A percentile compares a stretch with the other conserved stretches of the same genome.
Evolutionary conservation across 2,329 filamentous ascomycete species (phyloP).

Genomic region (Aspergillus calidoustus): DNA sequence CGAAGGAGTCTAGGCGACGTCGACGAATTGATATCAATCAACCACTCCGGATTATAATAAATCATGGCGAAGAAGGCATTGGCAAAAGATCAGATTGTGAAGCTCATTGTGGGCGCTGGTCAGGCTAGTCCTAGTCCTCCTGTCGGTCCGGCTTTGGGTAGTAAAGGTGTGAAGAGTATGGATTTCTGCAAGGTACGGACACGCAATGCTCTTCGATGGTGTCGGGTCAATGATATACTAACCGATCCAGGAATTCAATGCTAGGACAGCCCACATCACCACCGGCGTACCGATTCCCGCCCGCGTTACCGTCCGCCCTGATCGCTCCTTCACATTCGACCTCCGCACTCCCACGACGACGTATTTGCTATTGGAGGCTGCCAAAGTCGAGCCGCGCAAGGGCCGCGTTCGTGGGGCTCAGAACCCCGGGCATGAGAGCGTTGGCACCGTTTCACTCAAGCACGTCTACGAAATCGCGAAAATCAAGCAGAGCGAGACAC

Average conservation of each 20-base stretch:
- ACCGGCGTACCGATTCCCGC: slow-evolving; percentile 86
- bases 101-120: slow-evolving; percentile 95
- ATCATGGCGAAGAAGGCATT: slow-evolving; percentile 58
- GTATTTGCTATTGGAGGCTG: slow-evolving; percentile 83
- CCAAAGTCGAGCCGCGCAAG: slow-evolving; percentile 72
- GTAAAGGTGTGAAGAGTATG: slow-evolving; percentile 98
- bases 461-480: slow-evolving; percentile 97
- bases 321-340: slow-evolving; percentile 92
- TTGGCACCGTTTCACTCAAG: slow-evolving; percentile 90
- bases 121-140: slow-evolving; percentile 94
- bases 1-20: slow-evolving; percentile 3
- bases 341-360: slow-evolving; percentile 93
- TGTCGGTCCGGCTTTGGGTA: slow-evolving; percentile 93
- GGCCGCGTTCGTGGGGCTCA: slow-evolving; percentile 75
- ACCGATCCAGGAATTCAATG: slow-evolving; percentile 84
- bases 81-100: slow-evolving; percentile 77
- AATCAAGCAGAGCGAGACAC: slow-evolving; percentile 83
- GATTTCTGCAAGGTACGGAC: slow-evolving; percentile 91
- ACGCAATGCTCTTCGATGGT: neutral
- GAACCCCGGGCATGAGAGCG: slow-evolving; percentile 73
- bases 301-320: slow-evolving; percentile 87
- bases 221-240: neutral
- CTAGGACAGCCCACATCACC: slow-evolving; percentile 81
- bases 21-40: neutral
- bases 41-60: neutral